These are phyloP conservation scores for Xylaria sp. DNA, from an alignment of 2,329 filamentous ascomycete species.

Conservation along the genomic window DNA sequence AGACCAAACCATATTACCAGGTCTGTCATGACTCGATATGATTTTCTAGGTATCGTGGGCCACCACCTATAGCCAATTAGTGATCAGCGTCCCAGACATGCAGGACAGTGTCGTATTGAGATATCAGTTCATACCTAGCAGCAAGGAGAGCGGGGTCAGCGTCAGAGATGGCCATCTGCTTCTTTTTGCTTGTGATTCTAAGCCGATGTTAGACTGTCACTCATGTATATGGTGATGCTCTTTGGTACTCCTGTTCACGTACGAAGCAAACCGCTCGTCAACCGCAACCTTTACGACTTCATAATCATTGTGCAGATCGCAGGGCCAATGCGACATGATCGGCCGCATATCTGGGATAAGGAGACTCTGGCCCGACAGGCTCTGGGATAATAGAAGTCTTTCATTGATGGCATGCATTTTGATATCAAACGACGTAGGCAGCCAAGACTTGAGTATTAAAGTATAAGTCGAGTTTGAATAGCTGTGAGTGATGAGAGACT, in stretches of 20 bases:
- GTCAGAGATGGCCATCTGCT: constrained; percentile 36
- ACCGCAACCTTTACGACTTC: constrained; percentile 36
- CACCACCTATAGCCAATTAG: constrained; percentile 42
- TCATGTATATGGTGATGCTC: neutral
- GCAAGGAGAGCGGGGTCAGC: constrained; percentile 44
- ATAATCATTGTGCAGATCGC: constrained; percentile 40
- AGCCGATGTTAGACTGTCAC: neutral
- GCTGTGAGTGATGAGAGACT: neutral
- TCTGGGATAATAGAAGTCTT: constrained; percentile 39
- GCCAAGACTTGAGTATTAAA: neutral
- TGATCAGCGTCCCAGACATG: neutral
- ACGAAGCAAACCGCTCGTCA: constrained; percentile 40
- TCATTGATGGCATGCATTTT: constrained; percentile 41
- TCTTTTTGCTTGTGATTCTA: constrained; percentile 29
- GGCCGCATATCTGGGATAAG: constrained; percentile 45
- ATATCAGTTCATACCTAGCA: constrained; percentile 40
- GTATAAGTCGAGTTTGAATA: neutral
- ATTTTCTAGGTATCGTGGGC: constrained; percentile 38
- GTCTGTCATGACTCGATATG: constrained; percentile 42
- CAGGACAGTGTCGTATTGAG: neutral
- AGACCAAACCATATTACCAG: constrained; percentile 46
- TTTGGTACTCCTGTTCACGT: constrained; percentile 7
- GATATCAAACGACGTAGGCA: neutral
- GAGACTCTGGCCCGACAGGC: constrained; percentile 44
- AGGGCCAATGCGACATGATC: constrained; percentile 45